Conservation (phyloP, 441 rosid species). For the Eutrema salsugineum region DNA sequence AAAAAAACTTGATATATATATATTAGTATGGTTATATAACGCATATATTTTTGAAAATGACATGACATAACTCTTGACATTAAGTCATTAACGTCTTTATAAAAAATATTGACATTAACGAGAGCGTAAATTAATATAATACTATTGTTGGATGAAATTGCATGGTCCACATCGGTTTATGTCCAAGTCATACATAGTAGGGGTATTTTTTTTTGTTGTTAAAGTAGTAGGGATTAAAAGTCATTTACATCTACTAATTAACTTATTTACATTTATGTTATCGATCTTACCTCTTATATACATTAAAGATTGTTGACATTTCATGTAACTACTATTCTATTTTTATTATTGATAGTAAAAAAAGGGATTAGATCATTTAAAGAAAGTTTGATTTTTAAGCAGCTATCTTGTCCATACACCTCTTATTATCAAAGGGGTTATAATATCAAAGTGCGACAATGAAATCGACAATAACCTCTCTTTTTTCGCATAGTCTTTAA, state of each 20-base stretch:
- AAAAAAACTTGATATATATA: neutral
- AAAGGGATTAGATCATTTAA: neutral
- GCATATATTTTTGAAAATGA: conserved; percentile 12
- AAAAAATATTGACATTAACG: neutral
- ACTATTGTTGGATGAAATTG: neutral
- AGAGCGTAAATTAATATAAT: neutral
- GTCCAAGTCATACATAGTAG: conserved; percentile 8
- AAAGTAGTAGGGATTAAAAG: neutral
- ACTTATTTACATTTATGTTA: neutral
- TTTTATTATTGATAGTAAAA: neutral
- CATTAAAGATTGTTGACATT: conserved; percentile 12
- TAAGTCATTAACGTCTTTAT: no score
- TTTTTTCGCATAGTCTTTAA: conserved; percentile 30
- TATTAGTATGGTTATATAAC: neutral
- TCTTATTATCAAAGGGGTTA: conserved; percentile 16
- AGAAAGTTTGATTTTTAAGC: conserved; percentile 27
- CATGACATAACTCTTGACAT: no score
- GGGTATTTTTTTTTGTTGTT: no score
- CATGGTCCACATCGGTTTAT: conserved; percentile 24
- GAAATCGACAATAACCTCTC: conserved; percentile 28
- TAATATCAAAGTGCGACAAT: conserved; percentile 29
- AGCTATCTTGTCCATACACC: conserved; percentile 24
- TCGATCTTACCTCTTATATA: conserved; percentile 1
- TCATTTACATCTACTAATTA: neutral
- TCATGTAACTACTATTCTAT: neutral